phyloP scores from a whole-genome alignment of 1,284 basidiomycete species.

The Psilocybe mexicana region DNA sequence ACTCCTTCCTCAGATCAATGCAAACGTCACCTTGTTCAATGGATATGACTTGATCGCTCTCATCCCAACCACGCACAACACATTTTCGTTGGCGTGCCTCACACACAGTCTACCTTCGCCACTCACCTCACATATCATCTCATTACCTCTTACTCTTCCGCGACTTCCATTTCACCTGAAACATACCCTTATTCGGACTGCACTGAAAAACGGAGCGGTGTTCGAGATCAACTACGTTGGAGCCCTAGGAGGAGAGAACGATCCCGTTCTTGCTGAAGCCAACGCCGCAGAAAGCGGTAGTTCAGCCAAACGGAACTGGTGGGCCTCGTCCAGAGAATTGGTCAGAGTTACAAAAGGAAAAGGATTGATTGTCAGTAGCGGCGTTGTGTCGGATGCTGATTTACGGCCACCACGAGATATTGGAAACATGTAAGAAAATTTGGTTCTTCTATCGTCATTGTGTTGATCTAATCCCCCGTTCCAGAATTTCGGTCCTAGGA shows the following conservation, averaged over 20 bases:
- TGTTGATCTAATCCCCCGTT: not conserved
- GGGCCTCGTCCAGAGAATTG: slow-evolving; percentile 74
- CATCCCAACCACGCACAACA: slow-evolving; percentile 66
- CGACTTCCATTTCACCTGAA: slow-evolving; percentile 81
- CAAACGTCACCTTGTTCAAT: slow-evolving; percentile 54
- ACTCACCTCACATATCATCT: slow-evolving; percentile 80
- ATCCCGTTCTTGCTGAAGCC: slow-evolving; percentile 42
- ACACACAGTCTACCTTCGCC: slow-evolving; percentile 80
- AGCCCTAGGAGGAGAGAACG: slow-evolving; percentile 62
- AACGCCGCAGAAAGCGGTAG: slow-evolving; percentile 54
- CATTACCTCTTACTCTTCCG: slow-evolving; percentile 77
- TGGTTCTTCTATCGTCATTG: not conserved
- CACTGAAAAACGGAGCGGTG: slow-evolving; percentile 79
- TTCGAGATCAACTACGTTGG: slow-evolving; percentile 83
- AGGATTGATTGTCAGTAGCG: slow-evolving; percentile 68
- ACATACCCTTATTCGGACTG: slow-evolving; percentile 78
- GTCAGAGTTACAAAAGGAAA: slow-evolving; percentile 77
- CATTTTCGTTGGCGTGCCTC: slow-evolving; percentile 79
- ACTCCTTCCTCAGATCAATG: slow-evolving; percentile 49
- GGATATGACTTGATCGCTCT: slow-evolving; percentile 79
- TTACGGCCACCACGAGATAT: slow-evolving; percentile 70
- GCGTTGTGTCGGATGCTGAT: slow-evolving; percentile 56
- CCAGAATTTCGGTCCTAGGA: slow-evolving; percentile 64
- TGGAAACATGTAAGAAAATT: slow-evolving; percentile 63
- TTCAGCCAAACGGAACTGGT: slow-evolving; percentile 75